Base-by-base conservation (phyloP, 805 yeast genomes). In the Candida parachauliodes region DNA sequence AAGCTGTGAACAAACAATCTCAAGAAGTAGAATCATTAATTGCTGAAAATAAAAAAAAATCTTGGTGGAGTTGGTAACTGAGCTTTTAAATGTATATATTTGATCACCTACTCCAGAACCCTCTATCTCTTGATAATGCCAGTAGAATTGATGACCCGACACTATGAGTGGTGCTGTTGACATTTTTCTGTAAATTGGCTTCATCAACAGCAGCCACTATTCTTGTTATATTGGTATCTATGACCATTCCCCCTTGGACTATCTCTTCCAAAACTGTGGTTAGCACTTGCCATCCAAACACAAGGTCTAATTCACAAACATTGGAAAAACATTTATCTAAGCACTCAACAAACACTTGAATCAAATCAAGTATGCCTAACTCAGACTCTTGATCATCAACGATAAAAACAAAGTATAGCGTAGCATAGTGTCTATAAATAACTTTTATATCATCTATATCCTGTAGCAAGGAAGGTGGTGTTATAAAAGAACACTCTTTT, bases 231-330 rank as follows among this genome's bases (percentile, higher is more conserved):
- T 82, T 87, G 2, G 98, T 89, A 56, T 93, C 98, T 25, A 93
- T 85, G 7, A 93, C 98, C 94, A 93, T 83, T 0, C 98, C 98
- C 18, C 98, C 98, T 57, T 93, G 98, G 1, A 93, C 82, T 23
- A 93, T 83, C 52, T 93, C 98, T 51, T 83, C 93, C 34, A 89
- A 60, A 2, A 91, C 96, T 2, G 95, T 83, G 56, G 91, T 94
- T 22, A 91, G 66, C 4, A 88, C 94, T 61, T 93, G 97, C 98
- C 98, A 93, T 12, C 97, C 97, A 64, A 89, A 91, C n/a, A 93
- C 96, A 45, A 93, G 70, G 62, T 93, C 98, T 49, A 93, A 70
- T 56, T 93, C 98, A 59, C 96, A 89, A 5, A 93, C 98, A 52
- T 88, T 89, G 44, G 81, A 81, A 62, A 93, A 93, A 60, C 98